phyloP scores from a whole-genome alignment of 2,329 filamentous ascomycete species.

The Ceratocystis cubensis region DNA sequence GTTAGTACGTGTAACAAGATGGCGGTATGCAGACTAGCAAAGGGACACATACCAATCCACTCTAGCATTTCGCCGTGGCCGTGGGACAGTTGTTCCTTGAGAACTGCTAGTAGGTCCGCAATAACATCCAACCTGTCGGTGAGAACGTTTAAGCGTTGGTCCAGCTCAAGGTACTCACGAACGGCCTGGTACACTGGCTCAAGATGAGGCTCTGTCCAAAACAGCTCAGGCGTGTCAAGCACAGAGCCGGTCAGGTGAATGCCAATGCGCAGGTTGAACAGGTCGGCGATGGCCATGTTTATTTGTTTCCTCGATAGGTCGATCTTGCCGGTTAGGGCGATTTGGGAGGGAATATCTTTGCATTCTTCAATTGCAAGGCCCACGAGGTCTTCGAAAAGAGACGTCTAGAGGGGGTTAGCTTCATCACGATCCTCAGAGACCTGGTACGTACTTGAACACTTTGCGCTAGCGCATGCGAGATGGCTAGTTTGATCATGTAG shows the following conservation, averaged over 20 bases:
- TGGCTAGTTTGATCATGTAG: slow-evolving; percentile 96
- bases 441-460: slow-evolving; percentile 64
- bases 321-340: slow-evolving; percentile 85
- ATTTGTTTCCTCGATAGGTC: slow-evolving; percentile 78
- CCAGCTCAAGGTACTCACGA: slow-evolving; percentile 92
- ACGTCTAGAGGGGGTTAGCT: slow-evolving; percentile 48
- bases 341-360: slow-evolving; percentile 84
- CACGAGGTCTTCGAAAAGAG: slow-evolving; percentile 88
- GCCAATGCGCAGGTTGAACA: slow-evolving; percentile 95
- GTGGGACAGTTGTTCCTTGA: slow-evolving; percentile 92
- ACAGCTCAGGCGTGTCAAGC: slow-evolving; percentile 89
- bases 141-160: slow-evolving; percentile 78
- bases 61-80: slow-evolving; percentile 81
- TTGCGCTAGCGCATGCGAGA: slow-evolving; percentile 88
- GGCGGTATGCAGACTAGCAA: not conserved
- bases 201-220: slow-evolving; percentile 95
- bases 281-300: slow-evolving; percentile 98
- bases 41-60: slow-evolving; percentile 62
- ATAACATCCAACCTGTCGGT: slow-evolving; percentile 82
- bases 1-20: slow-evolving; percentile 4
- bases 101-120: slow-evolving; percentile 77
- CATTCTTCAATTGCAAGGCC: slow-evolving; percentile 87
- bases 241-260: slow-evolving; percentile 96
- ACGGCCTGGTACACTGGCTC: slow-evolving; percentile 96
- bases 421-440: not conserved